Evolutionary conservation across 345 rosid genomes (phyloP).

Genomic region (Syzygium aromaticum): DNA sequence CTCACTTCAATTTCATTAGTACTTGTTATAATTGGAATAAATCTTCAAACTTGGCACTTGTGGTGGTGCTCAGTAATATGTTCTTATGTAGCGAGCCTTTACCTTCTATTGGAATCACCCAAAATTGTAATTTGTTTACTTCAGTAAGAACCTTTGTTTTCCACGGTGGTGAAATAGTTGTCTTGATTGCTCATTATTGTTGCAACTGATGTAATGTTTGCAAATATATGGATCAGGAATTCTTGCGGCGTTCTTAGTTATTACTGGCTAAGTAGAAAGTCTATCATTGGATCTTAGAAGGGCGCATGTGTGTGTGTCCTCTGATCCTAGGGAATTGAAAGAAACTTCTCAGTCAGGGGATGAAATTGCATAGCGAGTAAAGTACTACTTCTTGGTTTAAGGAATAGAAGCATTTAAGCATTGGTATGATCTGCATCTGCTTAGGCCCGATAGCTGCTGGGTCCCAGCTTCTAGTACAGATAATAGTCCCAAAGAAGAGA

Average conservation of each 20-base stretch:
- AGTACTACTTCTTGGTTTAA: neutral
- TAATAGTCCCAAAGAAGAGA: neutral
- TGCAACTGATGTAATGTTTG: neutral
- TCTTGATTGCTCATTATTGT: neutral
- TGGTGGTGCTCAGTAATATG: neutral
- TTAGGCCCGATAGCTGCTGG: neutral
- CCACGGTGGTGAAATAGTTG: neutral
- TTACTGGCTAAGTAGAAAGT: neutral
- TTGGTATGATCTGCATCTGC: neutral
- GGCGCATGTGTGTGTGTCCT: neutral
- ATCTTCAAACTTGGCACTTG: neutral
- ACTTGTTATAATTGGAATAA: neutral
- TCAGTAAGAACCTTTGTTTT: neutral
- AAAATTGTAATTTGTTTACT: neutral
- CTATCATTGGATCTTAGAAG: neutral
- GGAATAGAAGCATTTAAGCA: neutral
- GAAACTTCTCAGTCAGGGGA: neutral
- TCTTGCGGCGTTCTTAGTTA: neutral
- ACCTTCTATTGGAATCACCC: neutral
- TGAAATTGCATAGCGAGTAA: neutral
- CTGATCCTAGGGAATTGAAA: neutral
- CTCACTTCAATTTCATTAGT: neutral
- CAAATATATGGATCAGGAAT: neutral
- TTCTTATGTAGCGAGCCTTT: neutral
- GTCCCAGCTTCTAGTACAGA: neutral